Evolutionary conservation across 2,329 filamentous ascomycete genomes (phyloP).

Genomic region (Penicillium olsonii): DNA sequence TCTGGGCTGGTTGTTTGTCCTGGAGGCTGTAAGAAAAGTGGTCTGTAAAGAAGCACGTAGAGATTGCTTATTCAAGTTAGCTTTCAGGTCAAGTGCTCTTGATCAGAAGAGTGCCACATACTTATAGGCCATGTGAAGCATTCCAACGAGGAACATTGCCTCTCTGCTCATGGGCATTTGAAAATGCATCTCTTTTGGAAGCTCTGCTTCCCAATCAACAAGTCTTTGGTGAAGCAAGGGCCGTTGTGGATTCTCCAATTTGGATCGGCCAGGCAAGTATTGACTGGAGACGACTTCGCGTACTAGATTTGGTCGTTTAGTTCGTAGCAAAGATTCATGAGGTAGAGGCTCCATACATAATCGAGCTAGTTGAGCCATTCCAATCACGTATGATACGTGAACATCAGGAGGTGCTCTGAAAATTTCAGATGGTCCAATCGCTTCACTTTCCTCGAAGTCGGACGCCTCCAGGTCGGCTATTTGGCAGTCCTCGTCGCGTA

Average conservation of each 20-base stretch:
- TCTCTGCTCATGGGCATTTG: constrained; percentile 31
- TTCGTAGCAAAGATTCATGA: constrained; percentile 1
- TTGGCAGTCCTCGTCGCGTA: constrained; percentile 54
- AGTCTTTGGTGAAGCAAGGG: constrained; percentile 35
- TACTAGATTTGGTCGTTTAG: constrained; percentile 21
- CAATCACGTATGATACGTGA: constrained; percentile 37
- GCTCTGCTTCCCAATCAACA: constrained; percentile 41
- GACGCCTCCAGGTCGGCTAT: constrained; percentile 40
- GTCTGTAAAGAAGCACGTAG: constrained; percentile 49
- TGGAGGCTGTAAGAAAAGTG: constrained; percentile 41
- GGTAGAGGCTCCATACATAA: constrained; percentile 29
- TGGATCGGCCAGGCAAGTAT: constrained; percentile 30
- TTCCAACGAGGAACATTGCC: constrained; percentile 41
- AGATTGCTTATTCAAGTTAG: constrained; percentile 38
- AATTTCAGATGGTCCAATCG: constrained; percentile 23
- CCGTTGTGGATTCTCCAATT: constrained; percentile 24
- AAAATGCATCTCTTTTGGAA: constrained; percentile 39
- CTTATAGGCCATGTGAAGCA: constrained; percentile 51
- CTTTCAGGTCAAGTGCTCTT: not conserved
- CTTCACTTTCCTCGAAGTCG: constrained; percentile 41
- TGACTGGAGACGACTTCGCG: constrained; percentile 43
- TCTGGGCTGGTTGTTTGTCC: constrained; percentile 31
- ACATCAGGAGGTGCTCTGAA: constrained; percentile 36
- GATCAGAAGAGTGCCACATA: constrained; percentile 15
- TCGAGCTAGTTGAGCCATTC: constrained; percentile 43